Conservation (phyloP, 192 early-diverging fungal species). For the Coemansia guatemalensis region DNA sequence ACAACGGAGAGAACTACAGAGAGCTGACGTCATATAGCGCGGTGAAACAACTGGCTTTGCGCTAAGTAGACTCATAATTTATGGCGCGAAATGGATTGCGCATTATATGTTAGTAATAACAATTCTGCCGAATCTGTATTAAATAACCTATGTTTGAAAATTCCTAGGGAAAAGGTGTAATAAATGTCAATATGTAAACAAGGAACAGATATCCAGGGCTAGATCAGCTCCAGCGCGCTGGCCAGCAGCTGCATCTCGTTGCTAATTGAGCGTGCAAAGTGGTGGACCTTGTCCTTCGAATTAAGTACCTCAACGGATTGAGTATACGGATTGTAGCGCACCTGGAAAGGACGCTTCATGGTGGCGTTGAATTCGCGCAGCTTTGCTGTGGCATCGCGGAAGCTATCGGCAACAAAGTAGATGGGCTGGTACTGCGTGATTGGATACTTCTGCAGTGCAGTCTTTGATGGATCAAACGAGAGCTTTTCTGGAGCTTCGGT, state of each 20-base stretch:
- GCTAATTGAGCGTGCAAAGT: constrained; percentile 74
- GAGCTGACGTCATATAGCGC: too few species aligned
- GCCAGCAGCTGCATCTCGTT: constrained; percentile 77
- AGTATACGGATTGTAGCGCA: constrained; percentile 90
- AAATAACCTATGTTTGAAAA: background rate
- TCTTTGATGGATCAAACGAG: constrained; percentile 83
- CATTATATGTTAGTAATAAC: too few species aligned
- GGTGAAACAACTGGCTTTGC: too few species aligned
- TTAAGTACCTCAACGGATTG: constrained; percentile 91
- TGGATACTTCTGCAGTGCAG: constrained; percentile 72
- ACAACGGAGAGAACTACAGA: too few species aligned
- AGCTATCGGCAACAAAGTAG: constrained; percentile 94
- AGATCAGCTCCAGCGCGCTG: constrained; percentile 66
- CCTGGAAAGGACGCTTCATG: constrained; percentile 83
- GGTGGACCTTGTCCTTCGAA: constrained; percentile 80
- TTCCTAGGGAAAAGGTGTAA: background rate
- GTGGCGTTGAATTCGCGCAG: constrained; percentile 79
- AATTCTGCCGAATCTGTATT: too few species aligned
- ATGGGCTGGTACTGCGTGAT: constrained; percentile 93
- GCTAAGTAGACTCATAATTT: too few species aligned
- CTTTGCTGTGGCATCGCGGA: constrained; percentile 89
- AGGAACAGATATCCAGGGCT: background rate
- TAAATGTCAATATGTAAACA: background rate
- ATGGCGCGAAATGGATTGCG: too few species aligned
- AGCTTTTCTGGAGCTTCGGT: constrained; percentile 75